Evolutionary conservation across 2,329 filamentous ascomycete species (phyloP).

Genomic region (Penicillium glabrum): DNA sequence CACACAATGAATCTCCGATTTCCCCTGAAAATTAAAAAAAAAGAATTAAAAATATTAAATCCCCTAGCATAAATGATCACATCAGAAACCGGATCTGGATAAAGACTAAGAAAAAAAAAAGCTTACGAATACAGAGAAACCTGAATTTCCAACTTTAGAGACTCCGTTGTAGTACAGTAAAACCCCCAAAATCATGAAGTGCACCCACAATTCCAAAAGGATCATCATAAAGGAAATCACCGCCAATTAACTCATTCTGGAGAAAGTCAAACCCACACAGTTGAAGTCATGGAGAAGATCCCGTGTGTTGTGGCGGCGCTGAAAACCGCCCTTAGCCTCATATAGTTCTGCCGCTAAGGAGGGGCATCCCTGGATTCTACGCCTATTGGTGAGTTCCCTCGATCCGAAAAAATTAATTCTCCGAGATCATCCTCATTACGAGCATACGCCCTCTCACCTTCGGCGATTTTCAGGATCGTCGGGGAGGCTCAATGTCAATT

Average conservation of each 20-base stretch:
- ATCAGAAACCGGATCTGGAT: not conserved
- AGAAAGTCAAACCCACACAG: not conserved
- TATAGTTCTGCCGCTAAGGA: not conserved
- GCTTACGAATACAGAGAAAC: not conserved
- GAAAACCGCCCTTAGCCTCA: constrained; percentile 4
- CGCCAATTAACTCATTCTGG: not conserved
- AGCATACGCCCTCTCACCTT: not conserved
- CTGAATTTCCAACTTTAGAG: not conserved
- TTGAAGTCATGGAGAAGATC: not conserved
- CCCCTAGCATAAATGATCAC: not conserved
- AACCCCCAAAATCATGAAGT: not conserved
- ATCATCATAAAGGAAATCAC: not conserved
- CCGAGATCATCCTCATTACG: constrained; percentile 12
- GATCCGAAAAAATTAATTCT: constrained; percentile 7
- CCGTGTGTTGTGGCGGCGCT: constrained; percentile 16
- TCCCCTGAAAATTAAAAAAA: not conserved
- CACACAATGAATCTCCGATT: not conserved
- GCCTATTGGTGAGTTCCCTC: not conserved
- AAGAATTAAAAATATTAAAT: not conserved
- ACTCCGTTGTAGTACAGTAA: not conserved
- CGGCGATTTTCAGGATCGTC: not conserved
- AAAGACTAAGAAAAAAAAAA: not conserved
- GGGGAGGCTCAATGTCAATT: not conserved
- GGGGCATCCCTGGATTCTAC: not conserved
- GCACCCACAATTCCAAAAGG: not conserved